Conservation (phyloP, 163 green algal genomes). For the Volvox carteri region DNA sequence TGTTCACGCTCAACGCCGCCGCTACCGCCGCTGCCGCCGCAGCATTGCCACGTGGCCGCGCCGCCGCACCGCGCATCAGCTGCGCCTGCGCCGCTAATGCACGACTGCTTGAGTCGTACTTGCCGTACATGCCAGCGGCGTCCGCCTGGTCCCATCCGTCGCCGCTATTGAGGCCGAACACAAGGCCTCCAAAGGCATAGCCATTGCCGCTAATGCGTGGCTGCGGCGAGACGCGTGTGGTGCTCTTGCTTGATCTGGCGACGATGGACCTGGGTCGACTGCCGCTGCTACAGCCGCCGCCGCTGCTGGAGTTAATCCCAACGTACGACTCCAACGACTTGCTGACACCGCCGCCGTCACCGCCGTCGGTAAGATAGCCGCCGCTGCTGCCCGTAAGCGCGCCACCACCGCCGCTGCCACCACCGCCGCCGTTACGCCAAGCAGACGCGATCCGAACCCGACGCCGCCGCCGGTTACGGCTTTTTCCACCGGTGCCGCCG, state of each 20-base stretch:
- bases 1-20: neutral
- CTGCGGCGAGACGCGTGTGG: neutral
- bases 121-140: slow-evolving; percentile 11
- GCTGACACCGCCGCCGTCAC: neutral
- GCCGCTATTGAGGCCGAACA: neutral
- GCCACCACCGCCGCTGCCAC: neutral
- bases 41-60: neutral
- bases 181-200: neutral
- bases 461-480: neutral
- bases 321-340: neutral
- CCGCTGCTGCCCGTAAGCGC: neutral
- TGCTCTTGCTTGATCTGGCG: neutral
- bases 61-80: slow-evolving; percentile 23
- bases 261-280: neutral
- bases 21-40: neutral
- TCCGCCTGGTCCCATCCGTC: neutral
- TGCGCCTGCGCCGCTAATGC: slow-evolving; percentile 41
- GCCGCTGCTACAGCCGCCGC: neutral
- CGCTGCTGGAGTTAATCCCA: neutral
- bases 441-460: slow-evolving; percentile 27
- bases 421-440: neutral
- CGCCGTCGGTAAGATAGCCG: neutral
- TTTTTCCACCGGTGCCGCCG: neutral
- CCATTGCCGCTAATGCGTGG: neutral
- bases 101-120: slow-evolving; percentile 45